Evolutionary conservation across 2,329 filamentous ascomycete genomes (phyloP).

Genomic region (Neonectria ditissima): DNA sequence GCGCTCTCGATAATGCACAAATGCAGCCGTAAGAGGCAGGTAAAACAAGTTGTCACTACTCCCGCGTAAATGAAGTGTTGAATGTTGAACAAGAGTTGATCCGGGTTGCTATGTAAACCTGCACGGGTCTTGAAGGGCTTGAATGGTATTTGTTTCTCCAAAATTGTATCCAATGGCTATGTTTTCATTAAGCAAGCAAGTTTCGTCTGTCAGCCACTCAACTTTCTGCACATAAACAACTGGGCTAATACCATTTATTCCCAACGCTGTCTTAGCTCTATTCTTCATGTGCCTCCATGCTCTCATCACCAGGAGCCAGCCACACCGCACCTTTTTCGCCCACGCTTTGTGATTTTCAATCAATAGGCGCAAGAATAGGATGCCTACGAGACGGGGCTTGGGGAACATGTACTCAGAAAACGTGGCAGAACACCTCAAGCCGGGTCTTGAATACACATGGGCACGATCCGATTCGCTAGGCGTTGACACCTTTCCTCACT

Average conservation of each 20-base stretch:
- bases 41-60: background rate
- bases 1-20: too few relatives aligned
- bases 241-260: background rate
- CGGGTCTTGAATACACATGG: background rate
- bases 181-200: background rate
- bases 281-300: background rate
- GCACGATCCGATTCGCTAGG: background rate
- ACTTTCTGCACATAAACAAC: background rate
- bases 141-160: background rate
- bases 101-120: background rate
- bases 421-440: background rate
- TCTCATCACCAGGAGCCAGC: background rate
- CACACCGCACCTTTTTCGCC: background rate
- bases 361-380: background rate
- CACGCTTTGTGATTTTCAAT: background rate
- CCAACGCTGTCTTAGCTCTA: background rate
- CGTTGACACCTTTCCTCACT: background rate
- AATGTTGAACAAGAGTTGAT: background rate
- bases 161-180: too few relatives aligned
- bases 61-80: background rate
- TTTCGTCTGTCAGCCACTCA: background rate
- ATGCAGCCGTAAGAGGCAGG: too few relatives aligned
- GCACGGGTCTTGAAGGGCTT: background rate
- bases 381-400: background rate
- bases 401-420: background rate